A percentile compares a stretch with the other conserved stretches of the same genome.
These are phyloP conservation scores for Alternaria sp. DNA, from an alignment of 2,329 filamentous ascomycete species.

Conservation along the genomic window DNA sequence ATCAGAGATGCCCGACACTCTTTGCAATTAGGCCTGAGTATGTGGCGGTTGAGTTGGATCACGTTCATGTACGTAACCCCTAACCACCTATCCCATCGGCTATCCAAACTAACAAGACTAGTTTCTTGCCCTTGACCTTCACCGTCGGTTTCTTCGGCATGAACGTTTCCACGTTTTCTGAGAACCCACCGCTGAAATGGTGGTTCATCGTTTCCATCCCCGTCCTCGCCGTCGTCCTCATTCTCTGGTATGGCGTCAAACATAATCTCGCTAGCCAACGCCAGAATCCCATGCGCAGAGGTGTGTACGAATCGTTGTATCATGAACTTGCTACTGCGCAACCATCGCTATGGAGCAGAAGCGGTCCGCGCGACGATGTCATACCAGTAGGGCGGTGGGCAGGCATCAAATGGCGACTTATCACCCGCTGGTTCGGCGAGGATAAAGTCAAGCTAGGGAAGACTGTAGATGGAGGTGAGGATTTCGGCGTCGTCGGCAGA, in stretches of 20 bases:
- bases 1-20: constrained; percentile 62
- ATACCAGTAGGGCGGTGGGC: constrained; percentile 51
- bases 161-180: constrained; percentile 59
- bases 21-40: constrained; percentile 59
- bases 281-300: constrained; percentile 58
- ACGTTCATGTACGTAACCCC: constrained; percentile 68
- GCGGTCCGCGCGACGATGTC: constrained; percentile 56
- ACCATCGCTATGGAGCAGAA: constrained; percentile 59
- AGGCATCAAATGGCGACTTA: constrained; percentile 58
- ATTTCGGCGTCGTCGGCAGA: constrained; percentile 52
- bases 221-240: constrained; percentile 57
- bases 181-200: constrained; percentile 29
- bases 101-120: neutral
- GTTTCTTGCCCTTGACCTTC: constrained; percentile 67
- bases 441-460: constrained; percentile 52
- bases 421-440: constrained; percentile 57
- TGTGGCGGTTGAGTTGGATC: constrained; percentile 69
- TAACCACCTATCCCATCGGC: too few species aligned
- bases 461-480: constrained; percentile 45
- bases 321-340: constrained; percentile 57
- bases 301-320: constrained; percentile 62
- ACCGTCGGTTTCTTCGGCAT: constrained; percentile 61
- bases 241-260: constrained; percentile 60
- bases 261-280: constrained; percentile 54
- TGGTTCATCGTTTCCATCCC: constrained; percentile 60